Percentiles rank a stretch among this genome's conserved stretches.
These are phyloP conservation scores for Candida easanensis DNA, from an alignment of 805 yeast species.

Conservation along the genomic window DNA sequence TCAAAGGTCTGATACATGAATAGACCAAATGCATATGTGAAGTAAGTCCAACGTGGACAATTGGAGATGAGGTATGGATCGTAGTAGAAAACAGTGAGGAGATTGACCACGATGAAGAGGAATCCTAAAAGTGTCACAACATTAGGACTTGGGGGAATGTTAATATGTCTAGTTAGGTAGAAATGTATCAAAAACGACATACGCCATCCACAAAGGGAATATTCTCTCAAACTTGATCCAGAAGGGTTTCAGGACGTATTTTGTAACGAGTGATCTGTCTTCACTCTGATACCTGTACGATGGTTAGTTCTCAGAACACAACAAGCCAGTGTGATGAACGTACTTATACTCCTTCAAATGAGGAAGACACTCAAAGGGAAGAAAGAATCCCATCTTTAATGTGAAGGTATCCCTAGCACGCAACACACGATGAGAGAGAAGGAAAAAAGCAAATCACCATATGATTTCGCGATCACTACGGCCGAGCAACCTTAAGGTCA, in stretches of 20 bases:
- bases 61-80: conserved; percentile 64
- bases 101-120: conserved; percentile 62
- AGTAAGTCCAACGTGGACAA: conserved; percentile 75
- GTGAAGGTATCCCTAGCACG: too few species aligned
- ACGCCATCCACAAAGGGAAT: conserved; percentile 84
- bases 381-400: conserved; percentile 65
- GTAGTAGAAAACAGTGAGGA: conserved; percentile 60
- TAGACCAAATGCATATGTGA: conserved; percentile 74
- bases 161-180: background rate
- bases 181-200: background rate
- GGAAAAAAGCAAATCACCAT: too few species aligned
- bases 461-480: background rate
- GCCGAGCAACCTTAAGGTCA: background rate
- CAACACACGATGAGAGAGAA: too few species aligned
- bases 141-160: conserved; percentile 53
- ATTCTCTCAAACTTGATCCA: conserved; percentile 71
- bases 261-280: conserved; percentile 77
- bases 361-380: conserved; percentile 49
- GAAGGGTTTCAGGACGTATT: conserved; percentile 74
- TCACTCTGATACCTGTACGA: conserved; percentile 54
- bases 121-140: conserved; percentile 82
- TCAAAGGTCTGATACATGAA: conserved; percentile 94
- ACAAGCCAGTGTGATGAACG: background rate
- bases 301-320: conserved; percentile 4
- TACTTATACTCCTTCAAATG: conserved; percentile 44